Base-by-base conservation (phyloP, 1,284 basidiomycete genomes). In the Hypsizygus ulmarius region DNA sequence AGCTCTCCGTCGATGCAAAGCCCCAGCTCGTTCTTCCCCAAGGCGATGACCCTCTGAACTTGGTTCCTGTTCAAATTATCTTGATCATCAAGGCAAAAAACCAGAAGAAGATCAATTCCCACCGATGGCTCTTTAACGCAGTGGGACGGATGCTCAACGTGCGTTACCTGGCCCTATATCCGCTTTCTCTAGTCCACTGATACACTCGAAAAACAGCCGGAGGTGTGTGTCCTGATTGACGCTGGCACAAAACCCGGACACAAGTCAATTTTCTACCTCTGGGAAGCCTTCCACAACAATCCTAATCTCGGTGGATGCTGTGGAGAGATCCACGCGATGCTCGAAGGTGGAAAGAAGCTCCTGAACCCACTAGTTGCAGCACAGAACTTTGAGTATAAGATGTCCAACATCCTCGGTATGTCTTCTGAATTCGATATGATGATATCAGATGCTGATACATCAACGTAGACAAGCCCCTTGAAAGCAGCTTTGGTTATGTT, bases 311-410 rank as follows among this genome's bases (percentile, higher is more conserved):
- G 75, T 40, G 75, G 75, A 41, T 77, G 75, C 42, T 52, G 19
- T 49, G 93, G 95, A 57, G 91, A 96, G 75, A 95, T 94, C 59
- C 89, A 93, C 55, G 93, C 93, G 43, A 94, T 94, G 93, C 90
- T 95, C 60, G 84, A 92, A 65, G 88, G 88, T 29, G 95, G 96
- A 16, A 87, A 74, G 67, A 96, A 97, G 65, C 81, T 99, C 33
- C 64, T 97, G 50, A 99, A 98, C 62, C 96, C 96, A 14, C 77
- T 98, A 33, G 85, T 95, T 28, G 93, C 93, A 5, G 92, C 93
- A n/a, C 96, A 98, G 67, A 98, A 98, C 71, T 97, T 98, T 61
- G 96, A 99, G 71, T 98, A 98, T 74, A 97, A 92, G 72, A 94
- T 95, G 90, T 93, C 90, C 29, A 95, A 95, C 67, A 95, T 97